Percentiles rank a stretch among this genome's conserved stretches.
Evolutionary conservation across 148 eudicot species (phyloP).

Genomic region (Vaccinium vitisidaea): DNA sequence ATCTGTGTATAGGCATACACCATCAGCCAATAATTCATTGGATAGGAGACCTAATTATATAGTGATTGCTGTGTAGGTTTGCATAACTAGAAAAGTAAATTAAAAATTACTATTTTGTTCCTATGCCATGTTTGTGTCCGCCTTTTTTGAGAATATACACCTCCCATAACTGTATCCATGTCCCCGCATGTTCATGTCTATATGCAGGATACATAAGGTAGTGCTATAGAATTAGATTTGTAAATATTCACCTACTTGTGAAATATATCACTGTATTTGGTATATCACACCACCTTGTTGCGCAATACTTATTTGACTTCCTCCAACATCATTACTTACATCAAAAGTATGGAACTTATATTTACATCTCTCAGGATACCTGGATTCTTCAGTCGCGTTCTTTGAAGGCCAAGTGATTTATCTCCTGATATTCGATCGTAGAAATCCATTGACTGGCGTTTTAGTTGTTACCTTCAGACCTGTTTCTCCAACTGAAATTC

Average conservation of each 20-base stretch:
- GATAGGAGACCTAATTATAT: neutral
- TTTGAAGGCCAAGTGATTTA: slow-evolving; percentile 13
- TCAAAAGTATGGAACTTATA: neutral
- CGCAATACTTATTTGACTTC: slow-evolving; percentile 7
- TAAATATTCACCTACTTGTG: neutral
- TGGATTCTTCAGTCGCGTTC: slow-evolving; percentile 3
- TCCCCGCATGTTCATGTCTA: too few relatives aligned
- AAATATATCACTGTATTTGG: neutral
- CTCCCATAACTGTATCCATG: too few relatives aligned
- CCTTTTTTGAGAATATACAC: too few relatives aligned
- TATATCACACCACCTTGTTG: neutral
- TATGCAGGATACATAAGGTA: neutral
- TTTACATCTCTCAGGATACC: neutral
- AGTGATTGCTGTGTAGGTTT: neutral
- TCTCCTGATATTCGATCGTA: slow-evolving; percentile 9
- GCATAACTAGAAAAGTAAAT: neutral
- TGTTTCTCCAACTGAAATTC: slow-evolving; percentile 11
- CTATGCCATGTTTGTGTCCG: too few relatives aligned
- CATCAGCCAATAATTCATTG: neutral
- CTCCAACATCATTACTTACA: slow-evolving; percentile 5
- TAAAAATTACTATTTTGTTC: too few relatives aligned
- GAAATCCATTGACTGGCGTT: neutral
- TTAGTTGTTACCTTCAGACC: slow-evolving; percentile 10
- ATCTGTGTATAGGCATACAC: neutral
- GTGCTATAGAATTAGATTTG: neutral